Evolutionary conservation across 2,329 filamentous ascomycete species (phyloP).

Genomic region (Aureobasidium namibiae): DNA sequence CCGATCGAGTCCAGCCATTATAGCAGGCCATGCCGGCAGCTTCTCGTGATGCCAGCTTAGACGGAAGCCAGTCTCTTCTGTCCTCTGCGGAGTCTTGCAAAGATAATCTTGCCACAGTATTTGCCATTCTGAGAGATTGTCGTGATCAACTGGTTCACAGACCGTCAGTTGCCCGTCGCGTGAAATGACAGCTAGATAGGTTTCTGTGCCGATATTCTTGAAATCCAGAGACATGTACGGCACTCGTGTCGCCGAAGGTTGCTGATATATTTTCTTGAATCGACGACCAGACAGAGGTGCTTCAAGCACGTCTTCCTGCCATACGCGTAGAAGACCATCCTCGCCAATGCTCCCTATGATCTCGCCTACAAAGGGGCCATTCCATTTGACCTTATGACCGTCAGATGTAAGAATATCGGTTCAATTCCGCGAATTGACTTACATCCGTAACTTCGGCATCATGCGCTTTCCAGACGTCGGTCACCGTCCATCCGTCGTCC

Average conservation of each 20-base stretch:
- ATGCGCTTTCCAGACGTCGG: slow-evolving; percentile 84
- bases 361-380: slow-evolving; percentile 81
- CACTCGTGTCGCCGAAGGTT: slow-evolving; percentile 58
- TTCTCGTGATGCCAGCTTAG: slow-evolving; percentile 85
- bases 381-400: slow-evolving; percentile 70
- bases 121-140: slow-evolving; percentile 69
- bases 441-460: slow-evolving; percentile 85
- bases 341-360: slow-evolving; percentile 81
- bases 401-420: neutral
- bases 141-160: slow-evolving; percentile 77
- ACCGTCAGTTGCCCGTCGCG: slow-evolving; percentile 72
- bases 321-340: slow-evolving; percentile 83
- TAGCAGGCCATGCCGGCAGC: slow-evolving; percentile 66
- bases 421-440: slow-evolving; percentile 22
- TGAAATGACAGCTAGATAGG: slow-evolving; percentile 76
- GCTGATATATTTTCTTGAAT: slow-evolving; percentile 63
- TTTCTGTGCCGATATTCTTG: slow-evolving; percentile 75
- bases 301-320: slow-evolving; percentile 82
- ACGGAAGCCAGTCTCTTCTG: slow-evolving; percentile 80
- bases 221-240: slow-evolving; percentile 74
- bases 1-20: slow-evolving; percentile 71
- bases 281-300: slow-evolving; percentile 65
- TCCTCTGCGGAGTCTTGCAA: slow-evolving; percentile 60
- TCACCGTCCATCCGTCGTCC: slow-evolving; percentile 68
- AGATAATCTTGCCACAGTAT: slow-evolving; percentile 69